These are phyloP conservation scores for Hygrophila difformis DNA, from an alignment of 257 asterid species.

Conservation along the genomic window DNA sequence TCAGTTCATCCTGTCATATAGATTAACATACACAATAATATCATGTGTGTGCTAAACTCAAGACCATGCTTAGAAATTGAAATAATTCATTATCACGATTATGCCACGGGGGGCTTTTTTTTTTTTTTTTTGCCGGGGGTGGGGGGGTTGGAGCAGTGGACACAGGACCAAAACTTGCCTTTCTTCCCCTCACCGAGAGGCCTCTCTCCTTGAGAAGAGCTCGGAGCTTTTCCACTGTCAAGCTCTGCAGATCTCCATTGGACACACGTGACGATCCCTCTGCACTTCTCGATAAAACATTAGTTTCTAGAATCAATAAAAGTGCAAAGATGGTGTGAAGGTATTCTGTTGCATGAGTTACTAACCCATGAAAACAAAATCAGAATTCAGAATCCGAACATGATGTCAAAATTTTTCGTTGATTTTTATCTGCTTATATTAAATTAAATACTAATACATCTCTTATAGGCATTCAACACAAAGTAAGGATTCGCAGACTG, in stretches of 20 bases:
- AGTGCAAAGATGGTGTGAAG: too few relatives aligned
- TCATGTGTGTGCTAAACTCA: neutral
- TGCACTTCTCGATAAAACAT: slow-evolving; percentile 14
- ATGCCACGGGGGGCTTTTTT: too few relatives aligned
- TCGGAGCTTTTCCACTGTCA: slow-evolving; percentile 61
- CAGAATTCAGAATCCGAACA: slow-evolving; percentile 1
- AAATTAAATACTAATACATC: neutral
- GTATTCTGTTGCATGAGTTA: neutral
- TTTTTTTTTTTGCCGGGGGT: too few relatives aligned
- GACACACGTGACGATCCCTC: slow-evolving; percentile 25
- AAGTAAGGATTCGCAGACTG: too few relatives aligned
- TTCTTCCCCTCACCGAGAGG: slow-evolving; percentile 54
- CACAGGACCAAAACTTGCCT: slow-evolving; percentile 31
- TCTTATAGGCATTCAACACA: too few relatives aligned
- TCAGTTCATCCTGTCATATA: slow-evolving; percentile 46
- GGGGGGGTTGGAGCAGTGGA: neutral
- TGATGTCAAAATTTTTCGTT: neutral
- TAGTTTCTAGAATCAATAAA: slow-evolving; percentile 4
- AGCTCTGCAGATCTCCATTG: slow-evolving; percentile 34
- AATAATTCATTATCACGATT: neutral
- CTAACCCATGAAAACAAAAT: neutral
- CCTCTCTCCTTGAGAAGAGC: slow-evolving; percentile 55
- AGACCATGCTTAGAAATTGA: neutral
- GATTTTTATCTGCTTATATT: too few relatives aligned
- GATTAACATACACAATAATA: neutral